Evolutionary conservation across 78 protist species (phyloP), one percentile per base, ranked within the genome.

Genomic region (Dictyostelium discoideum): DNA sequence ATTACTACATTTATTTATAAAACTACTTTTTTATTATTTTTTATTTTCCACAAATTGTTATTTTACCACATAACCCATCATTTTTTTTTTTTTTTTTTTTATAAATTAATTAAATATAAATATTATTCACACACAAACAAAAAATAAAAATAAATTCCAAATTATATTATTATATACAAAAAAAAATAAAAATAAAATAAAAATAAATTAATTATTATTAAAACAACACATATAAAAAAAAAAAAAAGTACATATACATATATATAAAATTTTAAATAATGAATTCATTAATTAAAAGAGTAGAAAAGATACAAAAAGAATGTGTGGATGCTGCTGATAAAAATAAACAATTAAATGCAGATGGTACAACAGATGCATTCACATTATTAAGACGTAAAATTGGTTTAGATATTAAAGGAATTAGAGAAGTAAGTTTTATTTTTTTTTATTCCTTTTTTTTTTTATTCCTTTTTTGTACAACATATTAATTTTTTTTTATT

Each of bases 371-470:
- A 1, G 94, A 78, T 90, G 85, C 85, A 22, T 90, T 90, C 40
- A 90, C 94, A 50, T 42, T 90, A 37, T 54, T 90, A 32, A 63
- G 94, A 82, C 69, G 87, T 50, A 90, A 90, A 72, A 90, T 90
- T 82, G 94, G 94, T 81, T 37, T 90, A n/a, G 94, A 90, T 90
- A 82, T 90, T 42, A 90, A 90, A 50, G 86, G 88, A n/a, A 50
- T 90, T 32, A 80, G 54, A 82, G 83, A 80, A 37, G 92, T 86
- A 76, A 29, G 74, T 39, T 9, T 73, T 22, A 22, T 22, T 63
- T 20, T 63, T 22, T 20, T 63, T 63, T 63, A 20, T n/a, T 32
- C 0, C 37, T 46, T 82, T 13, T 37, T 46, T 54, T 16, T 57
- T 37, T 82, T 72, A 14, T 65, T n/a, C n/a, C n/a, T n/a, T n/a